Base-by-base conservation (phyloP, 2,329 filamentous ascomycete species). In the Aspergillus floridensis region DNA sequence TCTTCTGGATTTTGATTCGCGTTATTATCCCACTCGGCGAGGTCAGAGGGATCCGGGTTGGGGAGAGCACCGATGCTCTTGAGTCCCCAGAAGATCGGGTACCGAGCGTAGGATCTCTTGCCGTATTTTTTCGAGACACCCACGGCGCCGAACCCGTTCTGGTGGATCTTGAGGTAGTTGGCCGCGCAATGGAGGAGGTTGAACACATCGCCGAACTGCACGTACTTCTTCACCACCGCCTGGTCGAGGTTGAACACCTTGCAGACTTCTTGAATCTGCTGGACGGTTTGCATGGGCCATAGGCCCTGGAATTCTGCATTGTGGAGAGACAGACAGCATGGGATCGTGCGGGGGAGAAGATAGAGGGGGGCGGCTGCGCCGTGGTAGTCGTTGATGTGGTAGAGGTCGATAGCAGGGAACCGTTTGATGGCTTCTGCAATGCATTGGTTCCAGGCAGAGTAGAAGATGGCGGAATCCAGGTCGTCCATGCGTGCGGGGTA, bases 401-500 rank as follows among this genome's bases (percentile, higher is more conserved):
- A 87, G 19, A 87, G 69, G 63, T 87, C 84, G 59, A 86, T 77
- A 0, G 24, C n/a, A 5, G 82, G 80, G 69, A 88, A 89, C n/a
- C 86, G 81, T 57, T 81, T 80, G 64, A 88, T 82, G 1, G 85
- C 76, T 63, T 86, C 80, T 8, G 86, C 85, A 65, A 89, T 88
- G 70, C 86, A 89, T 70, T 85, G 84, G 64, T 89, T 89, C 86
- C 86, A 89, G 3, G 84, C 85, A 2, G 84, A 87, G 68, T 88
- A 88, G 72, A 88, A 86, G 49, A 89, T 83, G 16, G 86, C 86
- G 61, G 81, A 85, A 62, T 86, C 84, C 56, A 88, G 77, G 68
- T 89, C 86, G 68, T 89, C 86, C 86, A 89, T 89, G 31, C 86
- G 81, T 26, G 85, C 77, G 12, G 86, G 86, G 66, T 88, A 88